A percentile compares a stretch with the other conserved stretches of the same genome.
Evolutionary conservation across 371 early-diverging fungal genomes (phyloP).

Genomic region (Actinomortierella wolfii): DNA sequence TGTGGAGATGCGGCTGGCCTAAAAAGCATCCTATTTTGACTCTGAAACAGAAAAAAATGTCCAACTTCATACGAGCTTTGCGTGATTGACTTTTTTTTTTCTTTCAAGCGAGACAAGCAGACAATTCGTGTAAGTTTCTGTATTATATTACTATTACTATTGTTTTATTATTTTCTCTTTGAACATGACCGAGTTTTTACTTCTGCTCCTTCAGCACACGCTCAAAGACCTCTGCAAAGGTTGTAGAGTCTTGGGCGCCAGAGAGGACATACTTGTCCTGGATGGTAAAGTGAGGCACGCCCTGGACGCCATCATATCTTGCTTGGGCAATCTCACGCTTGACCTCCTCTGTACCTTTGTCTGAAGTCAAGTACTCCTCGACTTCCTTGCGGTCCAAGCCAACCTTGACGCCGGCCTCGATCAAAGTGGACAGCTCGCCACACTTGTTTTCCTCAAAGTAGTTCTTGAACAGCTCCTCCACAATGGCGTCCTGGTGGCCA

Average conservation of each 20-base stretch:
- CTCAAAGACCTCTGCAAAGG: slow-evolving; percentile 60
- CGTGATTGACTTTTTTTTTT: no score
- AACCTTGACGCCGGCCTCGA: slow-evolving; percentile 59
- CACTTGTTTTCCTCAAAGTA: slow-evolving; percentile 75
- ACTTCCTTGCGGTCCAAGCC: slow-evolving; percentile 60
- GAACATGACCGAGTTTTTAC: no score
- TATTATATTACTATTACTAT: no score
- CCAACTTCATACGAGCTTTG: no score
- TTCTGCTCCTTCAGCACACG: no score
- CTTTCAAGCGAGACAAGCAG: no score
- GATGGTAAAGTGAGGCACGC: slow-evolving; percentile 74
- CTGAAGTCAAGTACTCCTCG: slow-evolving; percentile 55
- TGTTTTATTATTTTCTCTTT: no score
- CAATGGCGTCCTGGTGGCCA: slow-evolving; percentile 60
- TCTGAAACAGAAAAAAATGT: no score
- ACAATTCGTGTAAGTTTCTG: no score
- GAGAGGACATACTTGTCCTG: slow-evolving; percentile 63
- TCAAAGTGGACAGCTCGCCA: slow-evolving; percentile 58
- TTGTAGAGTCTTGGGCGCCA: slow-evolving; percentile 72
- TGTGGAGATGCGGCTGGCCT: no score
- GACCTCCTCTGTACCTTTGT: slow-evolving; percentile 54
- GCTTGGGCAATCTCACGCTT: slow-evolving; percentile 47
- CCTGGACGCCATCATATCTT: slow-evolving; percentile 52
- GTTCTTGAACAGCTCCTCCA: slow-evolving; percentile 63
- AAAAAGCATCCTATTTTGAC: no score